Conservation (phyloP, 75 land plant species). For the Selaginella tamariscina region DNA sequence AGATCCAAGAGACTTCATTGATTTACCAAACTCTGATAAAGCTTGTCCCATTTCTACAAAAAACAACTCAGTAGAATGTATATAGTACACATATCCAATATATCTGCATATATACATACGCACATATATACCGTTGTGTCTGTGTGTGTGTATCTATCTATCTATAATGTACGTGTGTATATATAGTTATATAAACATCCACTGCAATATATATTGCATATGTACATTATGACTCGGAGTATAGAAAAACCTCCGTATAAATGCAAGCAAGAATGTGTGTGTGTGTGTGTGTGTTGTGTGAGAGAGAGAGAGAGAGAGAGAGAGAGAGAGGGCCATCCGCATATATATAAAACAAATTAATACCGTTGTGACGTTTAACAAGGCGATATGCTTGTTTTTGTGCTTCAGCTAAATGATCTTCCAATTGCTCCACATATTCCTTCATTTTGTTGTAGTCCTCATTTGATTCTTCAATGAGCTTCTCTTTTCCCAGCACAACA, state of each 20-base stretch:
- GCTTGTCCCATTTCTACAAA: slow-evolving; percentile 73
- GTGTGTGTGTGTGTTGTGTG: too few species aligned
- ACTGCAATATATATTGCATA: too few species aligned
- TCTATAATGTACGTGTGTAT: too few species aligned
- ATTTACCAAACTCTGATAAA: slow-evolving; percentile 81
- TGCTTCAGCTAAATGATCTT: slow-evolving; percentile 84
- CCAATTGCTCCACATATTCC: slow-evolving; percentile 73
- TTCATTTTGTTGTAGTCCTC: slow-evolving; percentile 89
- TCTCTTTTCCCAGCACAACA: slow-evolving; percentile 88
- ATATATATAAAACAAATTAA: neutral
- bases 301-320: too few species aligned
- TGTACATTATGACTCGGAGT: too few species aligned
- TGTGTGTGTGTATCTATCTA: too few species aligned
- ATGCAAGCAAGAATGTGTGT: slow-evolving; percentile 5
- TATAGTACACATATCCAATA: too few species aligned
- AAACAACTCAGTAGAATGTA: neutral
- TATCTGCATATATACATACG: too few species aligned
- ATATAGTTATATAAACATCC: too few species aligned
- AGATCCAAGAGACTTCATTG: slow-evolving; percentile 58
- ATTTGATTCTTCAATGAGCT: slow-evolving; percentile 77
- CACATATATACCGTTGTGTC: too few species aligned
- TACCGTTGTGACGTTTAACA: slow-evolving; percentile 87
- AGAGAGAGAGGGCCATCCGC: too few species aligned
- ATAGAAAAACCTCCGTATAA: too few species aligned
- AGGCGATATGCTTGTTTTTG: slow-evolving; percentile 84